phyloP scores from a whole-genome alignment of 1,139 yeast species.

The Scheffersomyces cryptocercus region DNA sequence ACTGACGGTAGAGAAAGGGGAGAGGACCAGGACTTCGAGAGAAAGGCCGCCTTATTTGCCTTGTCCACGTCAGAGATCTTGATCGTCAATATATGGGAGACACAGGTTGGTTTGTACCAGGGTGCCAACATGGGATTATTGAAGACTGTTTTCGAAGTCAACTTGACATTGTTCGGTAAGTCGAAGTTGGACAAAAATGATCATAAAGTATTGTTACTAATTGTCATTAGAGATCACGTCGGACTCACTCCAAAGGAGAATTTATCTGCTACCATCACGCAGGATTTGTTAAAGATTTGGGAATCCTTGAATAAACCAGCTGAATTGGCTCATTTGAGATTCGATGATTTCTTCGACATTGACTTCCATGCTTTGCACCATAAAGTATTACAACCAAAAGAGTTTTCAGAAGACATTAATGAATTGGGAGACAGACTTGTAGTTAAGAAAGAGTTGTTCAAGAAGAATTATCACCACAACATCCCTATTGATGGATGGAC shows the following conservation, averaged over 20 bases:
- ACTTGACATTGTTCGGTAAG: conserved; percentile 72
- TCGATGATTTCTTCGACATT: conserved; percentile 82
- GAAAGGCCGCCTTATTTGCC: conserved; percentile 95
- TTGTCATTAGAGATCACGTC: conserved; percentile 89
- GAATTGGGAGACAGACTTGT: conserved; percentile 62
- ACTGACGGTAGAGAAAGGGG: conserved; percentile 98
- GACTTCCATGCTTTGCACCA: conserved; percentile 83
- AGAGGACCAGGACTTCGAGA: conserved; percentile 96
- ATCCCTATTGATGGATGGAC: conserved; percentile 98
- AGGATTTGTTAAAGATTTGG: conserved; percentile 83
- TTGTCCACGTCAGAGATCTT: conserved; percentile 87
- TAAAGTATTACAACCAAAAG: conserved; percentile 76
- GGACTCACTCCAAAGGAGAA: conserved; percentile 84
- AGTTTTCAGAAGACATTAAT: conserved; percentile 65
- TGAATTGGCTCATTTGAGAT: conserved; percentile 50
- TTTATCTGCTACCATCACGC: conserved; percentile 64
- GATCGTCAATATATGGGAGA: conserved; percentile 94
- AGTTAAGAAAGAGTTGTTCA: conserved; percentile 54
- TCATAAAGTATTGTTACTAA: conserved; percentile 74
- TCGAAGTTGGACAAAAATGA: conserved; percentile 33
- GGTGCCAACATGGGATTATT: conserved; percentile 97
- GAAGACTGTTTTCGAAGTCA: conserved; percentile 95
- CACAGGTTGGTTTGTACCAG: conserved; percentile 93
- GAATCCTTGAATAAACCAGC: conserved; percentile 70
- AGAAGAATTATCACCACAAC: conserved; percentile 73